Conservation (phyloP, 2,329 filamentous ascomycete species). For the Pseudomassariella vexata region DNA sequence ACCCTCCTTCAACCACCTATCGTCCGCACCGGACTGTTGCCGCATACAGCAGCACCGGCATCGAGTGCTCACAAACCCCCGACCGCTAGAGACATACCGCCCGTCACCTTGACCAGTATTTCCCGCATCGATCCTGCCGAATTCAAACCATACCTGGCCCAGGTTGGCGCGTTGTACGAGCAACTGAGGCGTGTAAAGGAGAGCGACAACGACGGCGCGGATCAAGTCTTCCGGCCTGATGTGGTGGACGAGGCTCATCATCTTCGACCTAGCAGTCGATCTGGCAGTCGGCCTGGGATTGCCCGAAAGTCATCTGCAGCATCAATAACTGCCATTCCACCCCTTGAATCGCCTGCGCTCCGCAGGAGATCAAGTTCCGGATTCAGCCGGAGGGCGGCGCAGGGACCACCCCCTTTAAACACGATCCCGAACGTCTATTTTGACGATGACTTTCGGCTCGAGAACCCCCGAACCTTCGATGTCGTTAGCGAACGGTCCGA, state of each 20-base stretch:
- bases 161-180: conserved; percentile 84
- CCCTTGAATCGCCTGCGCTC: conserved; percentile 38
- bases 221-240: conserved; percentile 30
- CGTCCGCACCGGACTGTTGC: conserved; percentile 77
- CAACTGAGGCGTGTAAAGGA: conserved; percentile 81
- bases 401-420: conserved; percentile 77
- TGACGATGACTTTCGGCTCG: conserved; percentile 88
- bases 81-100: conserved; percentile 83
- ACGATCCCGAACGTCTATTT: conserved; percentile 94
- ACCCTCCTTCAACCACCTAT: conserved; percentile 90
- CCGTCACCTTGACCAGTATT: conserved; percentile 86
- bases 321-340: conserved; percentile 44
- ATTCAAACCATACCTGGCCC: conserved; percentile 78
- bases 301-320: conserved; percentile 36
- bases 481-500: conserved; percentile 94
- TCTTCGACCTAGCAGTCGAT: conserved; percentile 29
- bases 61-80: conserved; percentile 76
- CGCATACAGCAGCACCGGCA: conserved; percentile 65
- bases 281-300: conserved; percentile 29
- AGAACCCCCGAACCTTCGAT: conserved; percentile 94
- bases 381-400: conserved; percentile 52
- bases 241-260: conserved; percentile 38
- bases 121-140: conserved; percentile 71
- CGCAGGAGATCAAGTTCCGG: conserved; percentile 40
- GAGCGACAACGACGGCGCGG: conserved; percentile 58